Percentiles rank a stretch among this genome's conserved stretches.
These are phyloP conservation scores for Sextonia rubra DNA, from an alignment of 164 flowering plant species.

Conservation along the genomic window DNA sequence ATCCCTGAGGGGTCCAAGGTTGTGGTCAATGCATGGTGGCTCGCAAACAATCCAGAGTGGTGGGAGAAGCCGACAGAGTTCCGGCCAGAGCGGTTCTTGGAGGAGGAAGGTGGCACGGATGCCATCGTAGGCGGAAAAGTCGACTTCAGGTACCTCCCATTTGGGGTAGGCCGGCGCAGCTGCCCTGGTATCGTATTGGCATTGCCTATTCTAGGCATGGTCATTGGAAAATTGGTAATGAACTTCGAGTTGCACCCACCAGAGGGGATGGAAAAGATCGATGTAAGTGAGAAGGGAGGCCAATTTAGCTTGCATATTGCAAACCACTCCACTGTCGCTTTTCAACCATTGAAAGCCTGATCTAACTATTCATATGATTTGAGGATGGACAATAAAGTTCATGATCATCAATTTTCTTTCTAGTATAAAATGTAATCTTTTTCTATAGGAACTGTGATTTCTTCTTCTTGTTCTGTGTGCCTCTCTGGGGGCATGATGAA, in stretches of 20 bases:
- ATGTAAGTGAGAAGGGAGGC: constrained; percentile 59
- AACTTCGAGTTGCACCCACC: constrained; percentile 52
- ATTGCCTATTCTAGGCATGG: constrained; percentile 51
- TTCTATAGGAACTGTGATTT: neutral
- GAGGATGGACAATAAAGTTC: neutral
- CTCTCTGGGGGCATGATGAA: neutral
- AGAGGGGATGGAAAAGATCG: constrained; percentile 38
- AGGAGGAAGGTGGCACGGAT: constrained; percentile 42
- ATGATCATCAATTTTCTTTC: neutral
- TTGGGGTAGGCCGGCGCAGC: constrained; percentile 63
- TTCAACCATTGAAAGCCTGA: constrained; percentile 30
- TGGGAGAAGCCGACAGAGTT: constrained; percentile 55
- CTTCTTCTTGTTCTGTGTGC: neutral
- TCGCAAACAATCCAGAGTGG: constrained; percentile 58
- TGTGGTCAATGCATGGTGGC: constrained; percentile 77
- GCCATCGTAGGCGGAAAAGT: constrained; percentile 54
- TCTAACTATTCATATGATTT: neutral
- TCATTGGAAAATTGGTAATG: constrained; percentile 43
- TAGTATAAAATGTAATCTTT: neutral
- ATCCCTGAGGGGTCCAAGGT: constrained; percentile 63
- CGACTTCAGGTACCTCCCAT: constrained; percentile 50
- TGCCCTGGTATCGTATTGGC: constrained; percentile 68
- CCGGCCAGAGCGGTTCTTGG: constrained; percentile 65
- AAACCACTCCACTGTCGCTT: constrained; percentile 45
- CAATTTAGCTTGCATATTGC: constrained; percentile 65